phyloP scores from a whole-genome alignment of 805 yeast species.

The Priceomyces castillae region DNA sequence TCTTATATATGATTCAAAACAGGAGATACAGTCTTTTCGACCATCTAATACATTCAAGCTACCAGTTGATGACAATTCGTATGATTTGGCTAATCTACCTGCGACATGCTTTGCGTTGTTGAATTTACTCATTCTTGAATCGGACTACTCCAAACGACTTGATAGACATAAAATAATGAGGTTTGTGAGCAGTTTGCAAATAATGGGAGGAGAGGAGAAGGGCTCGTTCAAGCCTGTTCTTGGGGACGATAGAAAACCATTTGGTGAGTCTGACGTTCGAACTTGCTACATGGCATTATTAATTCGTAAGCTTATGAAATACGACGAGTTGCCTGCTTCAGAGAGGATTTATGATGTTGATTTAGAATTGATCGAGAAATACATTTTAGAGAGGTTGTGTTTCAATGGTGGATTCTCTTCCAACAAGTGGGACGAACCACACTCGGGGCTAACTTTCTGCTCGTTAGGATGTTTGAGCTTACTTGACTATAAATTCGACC shows the following conservation, averaged over 20 bases:
- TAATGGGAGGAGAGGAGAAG: conserved; percentile 21
- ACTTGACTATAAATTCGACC: conserved; percentile 22
- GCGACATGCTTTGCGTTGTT: conserved; percentile 76
- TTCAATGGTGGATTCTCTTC: conserved; percentile 76
- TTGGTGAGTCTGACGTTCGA: conserved; percentile 73
- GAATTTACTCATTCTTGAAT: conserved; percentile 50
- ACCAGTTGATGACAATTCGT: conserved; percentile 19
- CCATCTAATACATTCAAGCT: conserved; percentile 50
- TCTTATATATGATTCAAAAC: conserved; percentile 30
- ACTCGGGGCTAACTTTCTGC: conserved; percentile 86
- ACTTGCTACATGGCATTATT: conserved; percentile 71
- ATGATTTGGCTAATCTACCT: conserved; percentile 65
- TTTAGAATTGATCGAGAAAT: conserved; percentile 33
- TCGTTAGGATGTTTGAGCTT: conserved; percentile 63
- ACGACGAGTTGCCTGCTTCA: conserved; percentile 24
- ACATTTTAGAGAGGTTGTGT: conserved; percentile 26
- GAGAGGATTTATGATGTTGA: conserved; percentile 41
- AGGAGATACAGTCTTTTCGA: conserved; percentile 48
- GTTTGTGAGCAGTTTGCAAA: conserved; percentile 62
- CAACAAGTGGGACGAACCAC: conserved; percentile 56
- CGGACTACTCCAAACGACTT: conserved; percentile 30
- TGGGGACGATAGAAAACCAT: conserved; percentile 17
- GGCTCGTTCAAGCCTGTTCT: conserved; percentile 39
- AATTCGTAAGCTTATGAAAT: conserved; percentile 51
- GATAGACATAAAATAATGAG: conserved; percentile 49